A percentile compares a stretch with the other conserved stretches of the same genome.
Evolutionary conservation across 352 stramenopile genomes (phyloP).

Genomic region (Pythium brachiatum): DNA sequence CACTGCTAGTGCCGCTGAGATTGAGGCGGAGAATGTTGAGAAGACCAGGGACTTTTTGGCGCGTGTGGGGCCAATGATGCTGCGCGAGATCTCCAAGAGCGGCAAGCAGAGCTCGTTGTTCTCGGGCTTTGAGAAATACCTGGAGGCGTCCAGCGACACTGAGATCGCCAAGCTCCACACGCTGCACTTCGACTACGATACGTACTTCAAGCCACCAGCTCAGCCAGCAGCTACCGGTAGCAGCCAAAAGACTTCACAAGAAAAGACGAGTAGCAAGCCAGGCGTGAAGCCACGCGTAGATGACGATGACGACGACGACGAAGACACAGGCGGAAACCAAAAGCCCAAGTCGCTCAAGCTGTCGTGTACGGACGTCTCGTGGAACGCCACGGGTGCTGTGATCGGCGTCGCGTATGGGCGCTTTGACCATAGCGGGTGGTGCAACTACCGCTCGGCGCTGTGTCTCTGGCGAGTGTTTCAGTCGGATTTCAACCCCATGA

Average conservation of each 20-base stretch:
- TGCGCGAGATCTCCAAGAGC: slow-evolving; percentile 55
- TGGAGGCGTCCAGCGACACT: slow-evolving; percentile 67
- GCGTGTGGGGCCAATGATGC: slow-evolving; percentile 46
- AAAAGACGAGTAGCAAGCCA: background rate
- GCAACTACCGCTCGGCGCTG: slow-evolving; percentile 81
- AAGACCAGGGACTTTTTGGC: slow-evolving; percentile 39
- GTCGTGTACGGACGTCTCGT: slow-evolving; percentile 84
- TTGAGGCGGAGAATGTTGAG: slow-evolving; percentile 34
- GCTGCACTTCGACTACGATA: slow-evolving; percentile 69
- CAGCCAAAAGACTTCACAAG: background rate
- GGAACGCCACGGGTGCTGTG: slow-evolving; percentile 82
- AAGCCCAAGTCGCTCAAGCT: slow-evolving; percentile 43
- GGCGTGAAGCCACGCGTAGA: background rate
- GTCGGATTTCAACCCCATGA: slow-evolving; percentile 59
- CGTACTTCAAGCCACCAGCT: slow-evolving; percentile 39
- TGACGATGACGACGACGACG: slow-evolving; percentile 10
- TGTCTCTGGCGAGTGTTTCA: slow-evolving; percentile 88
- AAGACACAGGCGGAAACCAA: slow-evolving; percentile 14
- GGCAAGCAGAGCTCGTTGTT: slow-evolving; percentile 43
- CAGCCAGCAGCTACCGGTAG: background rate
- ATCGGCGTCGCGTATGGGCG: slow-evolving; percentile 82
- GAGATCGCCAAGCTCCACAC: slow-evolving; percentile 58
- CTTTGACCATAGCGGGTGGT: slow-evolving; percentile 86
- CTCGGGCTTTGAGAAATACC: slow-evolving; percentile 49
- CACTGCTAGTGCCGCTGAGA: slow-evolving; percentile 16